Evolutionary conservation across 495 filamentous ascomycete species (phyloP).

Genomic region (Daldinia loculata): DNA sequence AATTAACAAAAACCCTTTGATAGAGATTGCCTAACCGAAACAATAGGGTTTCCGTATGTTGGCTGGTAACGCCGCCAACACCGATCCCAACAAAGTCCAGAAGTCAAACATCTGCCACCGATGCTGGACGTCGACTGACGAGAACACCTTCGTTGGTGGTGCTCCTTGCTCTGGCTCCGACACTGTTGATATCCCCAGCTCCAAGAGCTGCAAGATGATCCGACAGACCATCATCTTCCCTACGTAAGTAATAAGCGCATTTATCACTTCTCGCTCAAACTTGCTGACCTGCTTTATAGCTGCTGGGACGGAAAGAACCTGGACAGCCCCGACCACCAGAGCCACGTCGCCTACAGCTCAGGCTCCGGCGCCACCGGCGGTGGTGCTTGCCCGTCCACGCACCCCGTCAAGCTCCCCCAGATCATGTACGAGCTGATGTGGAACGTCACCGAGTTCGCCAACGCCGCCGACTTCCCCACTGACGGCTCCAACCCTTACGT

Average conservation of each 20-base stretch:
- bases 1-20: neutral
- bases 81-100: slow-evolving; percentile 56
- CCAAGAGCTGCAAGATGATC: slow-evolving; percentile 63
- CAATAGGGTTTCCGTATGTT: slow-evolving; percentile 66
- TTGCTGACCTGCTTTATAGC: slow-evolving; percentile 34
- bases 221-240: slow-evolving; percentile 70
- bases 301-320: slow-evolving; percentile 65
- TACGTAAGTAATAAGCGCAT: slow-evolving; percentile 42
- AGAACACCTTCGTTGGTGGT: slow-evolving; percentile 57
- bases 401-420: slow-evolving; percentile 70
- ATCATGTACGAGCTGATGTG: slow-evolving; percentile 78
- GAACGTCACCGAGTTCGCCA: slow-evolving; percentile 63
- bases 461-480: slow-evolving; percentile 63
- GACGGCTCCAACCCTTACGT: slow-evolving; percentile 65
- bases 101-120: slow-evolving; percentile 65
- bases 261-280: neutral
- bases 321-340: slow-evolving; percentile 70
- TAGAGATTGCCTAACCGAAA: slow-evolving; percentile 53
- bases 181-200: slow-evolving; percentile 64
- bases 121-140: slow-evolving; percentile 61
- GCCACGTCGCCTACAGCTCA: slow-evolving; percentile 68
- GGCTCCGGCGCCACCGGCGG: slow-evolving; percentile 59
- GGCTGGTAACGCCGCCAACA: slow-evolving; percentile 59
- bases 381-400: slow-evolving; percentile 66
- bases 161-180: slow-evolving; percentile 59